Percentiles rank a stretch among this genome's conserved stretches.
Evolutionary conservation across 2,329 filamentous ascomycete genomes (phyloP).

Genomic region (Cercospora sesami): DNA sequence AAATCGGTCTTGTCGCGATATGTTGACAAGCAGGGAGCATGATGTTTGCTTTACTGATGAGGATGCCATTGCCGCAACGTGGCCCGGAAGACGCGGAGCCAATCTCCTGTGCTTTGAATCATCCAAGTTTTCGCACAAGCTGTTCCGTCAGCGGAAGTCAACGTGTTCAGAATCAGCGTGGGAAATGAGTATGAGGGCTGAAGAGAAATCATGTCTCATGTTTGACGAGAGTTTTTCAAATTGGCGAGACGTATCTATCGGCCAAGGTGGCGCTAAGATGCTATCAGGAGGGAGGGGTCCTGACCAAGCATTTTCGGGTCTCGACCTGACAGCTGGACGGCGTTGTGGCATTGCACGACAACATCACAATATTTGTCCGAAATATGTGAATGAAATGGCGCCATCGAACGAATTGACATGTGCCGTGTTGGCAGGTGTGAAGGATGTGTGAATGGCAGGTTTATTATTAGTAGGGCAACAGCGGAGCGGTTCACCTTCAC

Average conservation of each 20-base stretch:
- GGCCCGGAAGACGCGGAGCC: background rate
- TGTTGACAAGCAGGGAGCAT: background rate
- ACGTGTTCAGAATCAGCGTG: background rate
- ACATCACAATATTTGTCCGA: background rate
- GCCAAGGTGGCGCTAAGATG: background rate
- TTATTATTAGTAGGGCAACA: slow-evolving; percentile 2
- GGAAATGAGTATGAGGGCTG: background rate
- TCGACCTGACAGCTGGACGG: background rate
- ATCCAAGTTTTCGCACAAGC: background rate
- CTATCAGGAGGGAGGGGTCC: background rate
- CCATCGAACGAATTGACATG: background rate
- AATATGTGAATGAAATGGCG: background rate
- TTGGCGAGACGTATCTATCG: background rate
- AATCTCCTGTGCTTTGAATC: background rate
- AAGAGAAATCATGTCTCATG: background rate
- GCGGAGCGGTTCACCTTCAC: background rate
- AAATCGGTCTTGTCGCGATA: background rate
- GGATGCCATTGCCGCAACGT: background rate
- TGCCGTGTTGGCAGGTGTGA: background rate
- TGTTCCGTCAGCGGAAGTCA: background rate
- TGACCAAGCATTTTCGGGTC: background rate
- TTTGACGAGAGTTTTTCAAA: background rate
- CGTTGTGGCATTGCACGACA: background rate
- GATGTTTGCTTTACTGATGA: background rate
- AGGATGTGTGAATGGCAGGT: background rate